phyloP scores from a whole-genome alignment of 2,329 filamentous ascomycete species.

The Alternaria ethzedia region DNA sequence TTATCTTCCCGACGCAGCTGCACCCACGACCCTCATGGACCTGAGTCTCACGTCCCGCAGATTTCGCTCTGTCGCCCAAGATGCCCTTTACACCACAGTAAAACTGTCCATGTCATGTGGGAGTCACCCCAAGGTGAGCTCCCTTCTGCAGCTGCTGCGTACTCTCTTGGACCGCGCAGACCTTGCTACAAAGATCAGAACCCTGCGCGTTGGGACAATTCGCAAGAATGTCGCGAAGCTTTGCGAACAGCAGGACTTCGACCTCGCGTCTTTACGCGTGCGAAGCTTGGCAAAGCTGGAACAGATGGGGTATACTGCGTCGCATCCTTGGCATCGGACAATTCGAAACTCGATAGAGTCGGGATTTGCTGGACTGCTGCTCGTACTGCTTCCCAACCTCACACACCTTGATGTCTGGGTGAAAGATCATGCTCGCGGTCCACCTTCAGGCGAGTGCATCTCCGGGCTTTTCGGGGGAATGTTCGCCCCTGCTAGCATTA shows the following conservation, averaged over 20 bases:
- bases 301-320: slow-evolving; percentile 13
- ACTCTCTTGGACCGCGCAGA: slow-evolving; percentile 29
- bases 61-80: slow-evolving; percentile 24
- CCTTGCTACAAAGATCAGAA: slow-evolving; percentile 26
- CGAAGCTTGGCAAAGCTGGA: slow-evolving; percentile 14
- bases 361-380: slow-evolving; percentile 27
- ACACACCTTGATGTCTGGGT: slow-evolving; percentile 25
- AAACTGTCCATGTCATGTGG: slow-evolving; percentile 20
- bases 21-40: slow-evolving; percentile 19
- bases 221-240: slow-evolving; percentile 21
- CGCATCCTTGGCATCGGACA: slow-evolving; percentile 24
- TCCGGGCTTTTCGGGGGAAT: slow-evolving; percentile 27
- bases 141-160: slow-evolving; percentile 25
- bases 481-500: slow-evolving; percentile 8
- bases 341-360: slow-evolving; percentile 32
- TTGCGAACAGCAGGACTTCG: slow-evolving; percentile 19
- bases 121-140: slow-evolving; percentile 24
- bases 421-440: slow-evolving; percentile 24
- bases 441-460: slow-evolving; percentile 25
- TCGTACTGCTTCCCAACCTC: slow-evolving; percentile 28
- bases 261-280: slow-evolving; percentile 16
- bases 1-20: slow-evolving; percentile 18
- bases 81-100: slow-evolving; percentile 22
- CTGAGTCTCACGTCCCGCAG: slow-evolving; percentile 24
- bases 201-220: slow-evolving; percentile 22